Percentiles rank a stretch among this genome's conserved stretches.
Evolutionary conservation across 305 asterid genomes (phyloP).

Genomic region (Fraxinus dipetala): DNA sequence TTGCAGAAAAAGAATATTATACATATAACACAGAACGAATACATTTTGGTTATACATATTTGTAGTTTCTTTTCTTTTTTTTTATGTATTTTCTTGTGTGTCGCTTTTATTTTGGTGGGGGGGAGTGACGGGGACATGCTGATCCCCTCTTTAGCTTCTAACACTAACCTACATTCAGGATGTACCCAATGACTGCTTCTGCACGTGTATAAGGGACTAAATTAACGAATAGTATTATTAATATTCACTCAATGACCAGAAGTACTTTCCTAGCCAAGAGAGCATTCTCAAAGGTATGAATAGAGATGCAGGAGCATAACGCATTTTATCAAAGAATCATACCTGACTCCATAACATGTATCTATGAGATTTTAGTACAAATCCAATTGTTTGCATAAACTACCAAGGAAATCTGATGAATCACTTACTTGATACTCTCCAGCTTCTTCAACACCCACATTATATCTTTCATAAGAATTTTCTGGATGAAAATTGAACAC

Average conservation of each 20-base stretch:
- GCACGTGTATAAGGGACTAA: not conserved
- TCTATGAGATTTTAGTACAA: not conserved
- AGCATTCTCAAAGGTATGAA: not conserved
- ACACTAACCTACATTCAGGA: not conserved
- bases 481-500: slow-evolving; percentile 86
- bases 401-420: slow-evolving; percentile 3
- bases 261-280: not conserved
- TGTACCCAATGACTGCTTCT: not conserved
- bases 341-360: not conserved
- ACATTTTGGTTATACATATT: not conserved
- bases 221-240: not conserved
- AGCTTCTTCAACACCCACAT: slow-evolving; percentile 90
- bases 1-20: not conserved
- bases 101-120: not conserved
- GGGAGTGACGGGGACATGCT: not conserved
- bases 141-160: not conserved
- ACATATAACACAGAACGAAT: not conserved
- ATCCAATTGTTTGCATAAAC: slow-evolving; percentile 10
- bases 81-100: not conserved
- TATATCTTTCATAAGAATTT: slow-evolving; percentile 59
- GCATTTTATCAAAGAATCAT: not conserved
- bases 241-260: not conserved
- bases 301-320: not conserved
- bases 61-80: not conserved
- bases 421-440: slow-evolving; percentile 92